A percentile compares a stretch with the other conserved stretches of the same genome.
phyloP scores from a whole-genome alignment of 495 filamentous ascomycete species.

The Cryomyces minteri region DNA sequence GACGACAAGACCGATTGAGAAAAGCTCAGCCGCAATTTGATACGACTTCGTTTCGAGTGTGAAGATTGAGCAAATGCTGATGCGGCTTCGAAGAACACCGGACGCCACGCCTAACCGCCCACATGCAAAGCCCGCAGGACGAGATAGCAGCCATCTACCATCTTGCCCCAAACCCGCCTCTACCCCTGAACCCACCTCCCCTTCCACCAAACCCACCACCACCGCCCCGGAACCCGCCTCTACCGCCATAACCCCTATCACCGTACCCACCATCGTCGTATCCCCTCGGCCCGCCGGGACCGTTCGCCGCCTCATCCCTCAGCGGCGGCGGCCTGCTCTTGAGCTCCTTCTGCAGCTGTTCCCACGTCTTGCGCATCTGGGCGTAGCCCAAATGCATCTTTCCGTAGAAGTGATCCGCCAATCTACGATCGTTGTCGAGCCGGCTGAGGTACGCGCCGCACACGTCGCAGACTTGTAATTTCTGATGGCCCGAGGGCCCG shows the following conservation, averaged over 20 bases:
- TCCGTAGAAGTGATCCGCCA: slow-evolving; percentile 96
- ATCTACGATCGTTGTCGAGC: slow-evolving; percentile 79
- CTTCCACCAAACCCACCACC: slow-evolving; percentile 11
- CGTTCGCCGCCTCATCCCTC: slow-evolving; percentile 26
- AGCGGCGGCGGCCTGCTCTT: slow-evolving; percentile 46
- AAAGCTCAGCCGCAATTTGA: too few species aligned
- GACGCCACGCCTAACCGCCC: too few species aligned
- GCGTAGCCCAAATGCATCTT: slow-evolving; percentile 99
- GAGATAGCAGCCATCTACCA: neutral
- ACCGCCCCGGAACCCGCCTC: slow-evolving; percentile 10
- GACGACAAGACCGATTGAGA: too few species aligned
- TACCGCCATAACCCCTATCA: slow-evolving; percentile 6
- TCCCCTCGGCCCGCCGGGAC: slow-evolving; percentile 4
- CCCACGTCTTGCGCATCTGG: slow-evolving; percentile 85
- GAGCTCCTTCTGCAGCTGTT: slow-evolving; percentile 71
- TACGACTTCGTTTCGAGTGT: too few species aligned
- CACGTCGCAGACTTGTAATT: slow-evolving; percentile 95
- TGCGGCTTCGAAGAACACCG: too few species aligned
- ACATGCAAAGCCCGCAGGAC: too few species aligned
- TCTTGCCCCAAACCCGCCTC: slow-evolving; percentile 2
- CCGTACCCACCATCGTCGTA: slow-evolving; percentile 8
- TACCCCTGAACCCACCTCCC: slow-evolving; percentile 9
- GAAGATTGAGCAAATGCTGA: too few species aligned
- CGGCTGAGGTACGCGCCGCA: slow-evolving; percentile 84
- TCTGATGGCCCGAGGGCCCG: slow-evolving; percentile 88